phyloP scores from a whole-genome alignment of 176 grass and related monocot genomes.

The Saccharum officinarum region DNA sequence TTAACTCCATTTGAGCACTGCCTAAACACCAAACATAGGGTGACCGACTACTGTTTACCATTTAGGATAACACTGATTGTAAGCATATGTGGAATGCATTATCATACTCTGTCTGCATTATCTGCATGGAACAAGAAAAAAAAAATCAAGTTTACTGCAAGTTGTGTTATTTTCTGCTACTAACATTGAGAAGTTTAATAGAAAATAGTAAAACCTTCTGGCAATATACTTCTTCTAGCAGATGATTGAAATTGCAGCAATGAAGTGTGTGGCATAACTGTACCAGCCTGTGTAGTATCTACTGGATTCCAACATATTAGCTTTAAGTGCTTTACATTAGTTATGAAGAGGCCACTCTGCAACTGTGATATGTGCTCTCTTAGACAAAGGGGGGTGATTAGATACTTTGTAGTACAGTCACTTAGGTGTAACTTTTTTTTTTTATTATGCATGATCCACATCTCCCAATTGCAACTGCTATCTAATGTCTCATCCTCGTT shows the following conservation, averaged over 20 bases:
- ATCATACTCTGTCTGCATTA: background rate
- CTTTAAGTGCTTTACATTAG: background rate
- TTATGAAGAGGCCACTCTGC: background rate
- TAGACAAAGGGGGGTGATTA: background rate
- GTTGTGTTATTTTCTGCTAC: conserved; percentile 9
- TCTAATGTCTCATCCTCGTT: background rate
- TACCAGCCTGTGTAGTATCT: background rate
- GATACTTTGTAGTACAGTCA: background rate
- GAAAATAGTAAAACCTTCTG: background rate
- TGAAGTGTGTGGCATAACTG: background rate
- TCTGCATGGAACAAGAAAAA: background rate
- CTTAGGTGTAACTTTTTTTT: background rate
- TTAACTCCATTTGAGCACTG: background rate
- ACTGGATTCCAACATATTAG: background rate
- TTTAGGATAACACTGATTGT: background rate
- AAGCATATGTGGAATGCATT: background rate
- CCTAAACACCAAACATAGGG: background rate
- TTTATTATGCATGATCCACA: background rate
- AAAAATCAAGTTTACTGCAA: background rate
- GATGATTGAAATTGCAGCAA: conserved; percentile 9
- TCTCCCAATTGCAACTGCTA: background rate
- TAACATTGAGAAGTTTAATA: conserved; percentile 7
- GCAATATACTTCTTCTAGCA: background rate
- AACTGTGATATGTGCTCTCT: background rate
- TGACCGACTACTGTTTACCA: too few species aligned